Evolutionary conservation across 306 rosid genomes (phyloP), one percentile per base, ranked within the genome.

Genomic region (Rubus idaeus): DNA sequence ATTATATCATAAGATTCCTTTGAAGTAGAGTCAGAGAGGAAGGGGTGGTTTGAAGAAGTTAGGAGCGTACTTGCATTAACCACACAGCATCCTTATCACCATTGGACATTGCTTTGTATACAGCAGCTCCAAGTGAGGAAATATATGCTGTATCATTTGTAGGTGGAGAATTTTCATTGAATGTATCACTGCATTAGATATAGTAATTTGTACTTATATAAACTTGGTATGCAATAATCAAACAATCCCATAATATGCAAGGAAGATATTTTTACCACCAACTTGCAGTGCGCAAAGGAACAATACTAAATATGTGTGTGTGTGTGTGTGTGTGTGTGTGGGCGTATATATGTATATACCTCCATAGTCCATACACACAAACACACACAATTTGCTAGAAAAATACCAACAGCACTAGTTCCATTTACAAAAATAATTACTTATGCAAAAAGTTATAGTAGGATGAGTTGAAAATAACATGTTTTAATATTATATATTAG

Each of bases 101-200:
- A 83, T 83, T 79, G 53, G 90, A 86, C 92, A 94, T 91, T 74
- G 97, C 97, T 89, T 89, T 85, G 80, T 87, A 94, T 62, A 94
- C 97, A 70, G 98, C 88, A 77, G 96, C 94, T 81, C 98, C 98
- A 62, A 94, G 95, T 40, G 86, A 82, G 53, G 96, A 89, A 69
- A 94, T 92, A 82, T 91, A 94, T 12, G 64, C 78, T 5, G 97
- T 79, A 82, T 94, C 90, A 80, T 76, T 88, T 58, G 96, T 86
- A 68, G 98, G 98, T 42, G 98, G 97, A 74, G 91, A 60, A 79
- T 94, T 94, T 80, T 94, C 98, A n/a, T 94, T 94, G 85, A 94
- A 94, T 39, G 98, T 91, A 82, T 94, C 98, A 69, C 98, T 94
- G 85, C 89, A 86, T 81, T 62, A 41, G 83, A 73, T 30, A 73